Base-by-base conservation (phyloP, 352 stramenopile species). In the Phytophthora pistaciae region DNA sequence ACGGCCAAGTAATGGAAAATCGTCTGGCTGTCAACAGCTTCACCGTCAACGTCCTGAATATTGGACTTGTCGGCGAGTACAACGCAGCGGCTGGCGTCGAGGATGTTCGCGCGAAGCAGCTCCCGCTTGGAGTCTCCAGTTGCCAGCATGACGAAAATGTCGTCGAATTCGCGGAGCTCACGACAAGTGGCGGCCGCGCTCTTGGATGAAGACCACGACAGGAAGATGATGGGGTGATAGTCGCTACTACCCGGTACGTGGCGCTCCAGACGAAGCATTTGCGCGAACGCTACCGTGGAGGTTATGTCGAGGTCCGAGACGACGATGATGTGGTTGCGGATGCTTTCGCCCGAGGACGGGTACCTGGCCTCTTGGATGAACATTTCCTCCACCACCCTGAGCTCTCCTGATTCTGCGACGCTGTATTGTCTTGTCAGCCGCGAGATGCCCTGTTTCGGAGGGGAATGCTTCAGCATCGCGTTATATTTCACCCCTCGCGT, bases 1-100 rank as follows among this genome's bases (percentile, higher is more conserved):
- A 92, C 78, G 31, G 80, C 84, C 18, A 92, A 62, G 57, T 90
- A 92, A 36, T 90, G 85, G 54, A 91, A 88, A 38, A 91, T 92
- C 10, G 82, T 90, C 8, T 79, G 77, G 49, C 74, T 80, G 42
- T 92, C 81, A 23, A 92, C 67, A n/a, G 68, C 73, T 44, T 89
- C 85, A 33, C 81, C 85, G 54, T 92, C 85, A 13, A 91, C 56
- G 13, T 88, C 69, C 38, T 83, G 70, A 57, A 91, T 81, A 18
- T 82, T 74, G 1, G 79, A 66, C 57, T 87, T 90, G 68, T 91
- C 85, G 0, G 85, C 77, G 18, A 92, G 75, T 42, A 92, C 60
- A 14, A 92, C 83, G 48, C 85, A 92, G 14, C 79, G 76, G 33
- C 70, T 77, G 2, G 85, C 85, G 16, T 64, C 72, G 27, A 90